A percentile compares a stretch with the other conserved stretches of the same genome.
phyloP scores from a whole-genome alignment of 345 rosid species.

The Firmiana major region DNA sequence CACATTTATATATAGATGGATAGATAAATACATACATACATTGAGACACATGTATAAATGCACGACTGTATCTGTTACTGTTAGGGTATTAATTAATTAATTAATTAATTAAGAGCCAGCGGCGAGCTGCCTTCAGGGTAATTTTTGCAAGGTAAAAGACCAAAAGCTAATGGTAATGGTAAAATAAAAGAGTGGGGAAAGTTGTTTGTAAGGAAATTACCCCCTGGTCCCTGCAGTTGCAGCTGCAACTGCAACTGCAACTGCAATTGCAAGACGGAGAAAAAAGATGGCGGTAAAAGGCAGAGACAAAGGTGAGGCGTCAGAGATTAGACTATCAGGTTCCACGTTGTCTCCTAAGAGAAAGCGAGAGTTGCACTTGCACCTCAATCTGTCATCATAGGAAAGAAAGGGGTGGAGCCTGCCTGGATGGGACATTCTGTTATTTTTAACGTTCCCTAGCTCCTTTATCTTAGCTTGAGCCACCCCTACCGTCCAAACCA shows the following conservation, averaged over 20 bases:
- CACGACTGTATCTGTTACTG: no score
- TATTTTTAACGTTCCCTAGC: not conserved
- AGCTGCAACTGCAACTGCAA: no score
- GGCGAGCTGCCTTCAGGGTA: not conserved
- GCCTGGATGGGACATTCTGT: slow-evolving; percentile 9
- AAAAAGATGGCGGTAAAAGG: not conserved
- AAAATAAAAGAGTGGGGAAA: not conserved
- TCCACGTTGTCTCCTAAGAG: not conserved
- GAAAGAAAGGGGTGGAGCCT: not conserved
- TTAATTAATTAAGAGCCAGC: not conserved
- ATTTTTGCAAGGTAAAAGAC: not conserved
- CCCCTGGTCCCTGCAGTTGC: no score
- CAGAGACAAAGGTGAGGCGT: not conserved
- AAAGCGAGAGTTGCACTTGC: not conserved
- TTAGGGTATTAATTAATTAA: not conserved
- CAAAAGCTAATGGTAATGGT: not conserved
- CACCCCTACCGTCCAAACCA: not conserved
- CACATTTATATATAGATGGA: not conserved
- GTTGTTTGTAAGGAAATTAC: no score
- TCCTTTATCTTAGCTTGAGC: slow-evolving; percentile 3
- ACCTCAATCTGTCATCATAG: not conserved
- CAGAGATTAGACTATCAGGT: not conserved
- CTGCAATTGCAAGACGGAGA: no score
- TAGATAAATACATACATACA: not conserved
- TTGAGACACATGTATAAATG: no score